These are phyloP conservation scores for Backusella macrospora DNA, from an alignment of 192 early-diverging fungal species.

Conservation along the genomic window DNA sequence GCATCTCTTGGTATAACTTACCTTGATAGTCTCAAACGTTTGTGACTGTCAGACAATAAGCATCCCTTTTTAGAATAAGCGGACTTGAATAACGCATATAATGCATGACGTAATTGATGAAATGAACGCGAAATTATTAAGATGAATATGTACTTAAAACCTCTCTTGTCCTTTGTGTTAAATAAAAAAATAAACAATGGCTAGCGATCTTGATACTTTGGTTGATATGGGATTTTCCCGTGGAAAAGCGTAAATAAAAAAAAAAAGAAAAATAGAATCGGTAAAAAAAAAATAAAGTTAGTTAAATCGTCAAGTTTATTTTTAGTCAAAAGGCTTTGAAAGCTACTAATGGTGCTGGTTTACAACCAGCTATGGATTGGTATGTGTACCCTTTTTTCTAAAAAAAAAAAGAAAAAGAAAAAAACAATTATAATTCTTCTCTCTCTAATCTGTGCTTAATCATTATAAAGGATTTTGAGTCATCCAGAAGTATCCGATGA, in stretches of 20 bases:
- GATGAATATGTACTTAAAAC: no score
- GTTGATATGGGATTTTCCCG: conserved; percentile 74
- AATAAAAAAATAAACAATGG: conserved; percentile 35
- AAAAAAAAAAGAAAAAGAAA: background rate
- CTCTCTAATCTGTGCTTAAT: background rate
- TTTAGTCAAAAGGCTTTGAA: conserved; percentile 57
- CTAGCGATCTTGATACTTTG: conserved; percentile 54
- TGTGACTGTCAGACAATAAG: no score
- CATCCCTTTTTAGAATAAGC: no score
- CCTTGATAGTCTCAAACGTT: no score
- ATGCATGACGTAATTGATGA: no score
- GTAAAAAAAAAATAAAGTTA: background rate
- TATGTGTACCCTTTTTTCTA: conserved; percentile 25
- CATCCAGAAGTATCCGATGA: conserved; percentile 77
- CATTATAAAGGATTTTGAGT: conserved; percentile 58
- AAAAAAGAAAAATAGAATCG: background rate
- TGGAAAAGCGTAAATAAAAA: conserved; percentile 56
- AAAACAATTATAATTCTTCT: background rate
- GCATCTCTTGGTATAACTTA: no score
- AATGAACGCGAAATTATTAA: no score
- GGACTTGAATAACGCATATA: no score
- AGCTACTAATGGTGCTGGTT: conserved; percentile 72
- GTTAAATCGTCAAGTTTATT: background rate
- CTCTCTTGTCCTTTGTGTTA: no score
- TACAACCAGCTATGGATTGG: conserved; percentile 90